phyloP scores from a whole-genome alignment of 345 rosid genomes.

The Bruguiera sexangula region DNA sequence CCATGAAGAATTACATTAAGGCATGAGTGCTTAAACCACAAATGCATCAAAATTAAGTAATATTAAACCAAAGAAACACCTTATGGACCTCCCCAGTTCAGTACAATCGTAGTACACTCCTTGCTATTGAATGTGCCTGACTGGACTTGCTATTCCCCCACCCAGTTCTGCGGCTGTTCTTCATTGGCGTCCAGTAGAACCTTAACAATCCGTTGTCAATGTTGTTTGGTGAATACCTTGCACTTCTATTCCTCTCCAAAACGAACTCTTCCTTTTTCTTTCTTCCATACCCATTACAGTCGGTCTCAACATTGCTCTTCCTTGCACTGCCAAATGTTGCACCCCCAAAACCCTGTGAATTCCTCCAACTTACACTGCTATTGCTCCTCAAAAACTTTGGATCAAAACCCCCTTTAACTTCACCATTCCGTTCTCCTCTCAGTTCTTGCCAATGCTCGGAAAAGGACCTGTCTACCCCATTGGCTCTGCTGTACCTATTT shows the following conservation, averaged over 20 bases:
- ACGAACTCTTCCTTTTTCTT: constrained; percentile 65
- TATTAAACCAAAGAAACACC: constrained; percentile 39
- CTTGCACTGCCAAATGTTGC: constrained; percentile 39
- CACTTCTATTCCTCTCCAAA: constrained; percentile 77
- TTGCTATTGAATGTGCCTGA: constrained; percentile 65
- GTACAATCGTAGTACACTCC: constrained; percentile 73
- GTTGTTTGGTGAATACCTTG: constrained; percentile 74
- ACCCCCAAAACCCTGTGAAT: constrained; percentile 42
- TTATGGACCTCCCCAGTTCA: constrained; percentile 38
- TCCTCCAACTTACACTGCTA: constrained; percentile 97
- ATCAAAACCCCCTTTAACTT: constrained; percentile 50
- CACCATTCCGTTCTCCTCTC: constrained; percentile 62
- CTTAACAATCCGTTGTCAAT: constrained; percentile 73
- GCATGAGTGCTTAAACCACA: constrained; percentile 50
- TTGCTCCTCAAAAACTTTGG: constrained; percentile 80
- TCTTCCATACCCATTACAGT: constrained; percentile 47
- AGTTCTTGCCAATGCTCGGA: constrained; percentile 90
- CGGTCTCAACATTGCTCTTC: constrained; percentile 56
- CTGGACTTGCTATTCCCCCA: constrained; percentile 52
- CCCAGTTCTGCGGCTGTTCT: constrained; percentile 59
- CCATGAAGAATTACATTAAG: constrained; percentile 40
- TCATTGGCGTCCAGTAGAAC: constrained; percentile 72
- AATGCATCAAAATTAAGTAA: constrained; percentile 46
- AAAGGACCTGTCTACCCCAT: constrained; percentile 65
- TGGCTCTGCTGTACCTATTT: constrained; percentile 56